Conservation (phyloP, 495 filamentous ascomycete genomes). For the Podospora australis region DNA sequence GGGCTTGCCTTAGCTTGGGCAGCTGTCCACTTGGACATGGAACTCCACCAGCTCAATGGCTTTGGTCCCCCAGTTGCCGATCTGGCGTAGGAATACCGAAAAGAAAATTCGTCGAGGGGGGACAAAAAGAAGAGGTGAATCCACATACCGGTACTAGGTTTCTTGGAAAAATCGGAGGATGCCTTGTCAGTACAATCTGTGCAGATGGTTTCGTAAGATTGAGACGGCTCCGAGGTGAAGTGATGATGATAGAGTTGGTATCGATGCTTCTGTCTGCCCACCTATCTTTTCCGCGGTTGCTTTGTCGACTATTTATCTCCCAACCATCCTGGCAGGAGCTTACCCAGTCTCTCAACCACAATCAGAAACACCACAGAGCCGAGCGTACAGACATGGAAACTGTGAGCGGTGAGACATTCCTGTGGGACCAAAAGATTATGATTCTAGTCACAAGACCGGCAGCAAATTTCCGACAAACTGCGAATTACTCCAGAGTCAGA, state of each 20-base stretch:
- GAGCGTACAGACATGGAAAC: constrained; percentile 5
- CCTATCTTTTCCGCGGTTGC: not conserved
- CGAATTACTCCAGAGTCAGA: constrained; percentile 7
- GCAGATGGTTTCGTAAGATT: too few species aligned
- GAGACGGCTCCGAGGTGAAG: not conserved
- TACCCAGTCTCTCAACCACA: not conserved
- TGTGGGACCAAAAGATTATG: constrained; percentile 14
- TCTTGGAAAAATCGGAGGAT: too few species aligned
- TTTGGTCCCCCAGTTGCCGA: too few species aligned
- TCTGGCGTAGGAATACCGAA: too few species aligned
- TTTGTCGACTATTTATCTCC: constrained; percentile 3
- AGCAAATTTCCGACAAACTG: constrained; percentile 9
- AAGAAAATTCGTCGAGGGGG: too few species aligned
- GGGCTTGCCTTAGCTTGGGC: too few species aligned
- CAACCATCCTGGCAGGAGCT: not conserved
- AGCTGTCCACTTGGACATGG: constrained; percentile 2
- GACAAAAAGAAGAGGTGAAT: not conserved
- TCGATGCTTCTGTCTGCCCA: not conserved
- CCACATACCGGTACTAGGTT: not conserved
- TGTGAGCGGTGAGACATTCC: constrained; percentile 13
- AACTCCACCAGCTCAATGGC: not conserved
- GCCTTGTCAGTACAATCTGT: too few species aligned
- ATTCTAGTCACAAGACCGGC: constrained; percentile 18
- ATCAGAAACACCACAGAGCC: not conserved
- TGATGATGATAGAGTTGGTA: not conserved